These are phyloP conservation scores for Nepenthes alata DNA, from an alignment of 179 eudicot genomes.

Conservation along the genomic window DNA sequence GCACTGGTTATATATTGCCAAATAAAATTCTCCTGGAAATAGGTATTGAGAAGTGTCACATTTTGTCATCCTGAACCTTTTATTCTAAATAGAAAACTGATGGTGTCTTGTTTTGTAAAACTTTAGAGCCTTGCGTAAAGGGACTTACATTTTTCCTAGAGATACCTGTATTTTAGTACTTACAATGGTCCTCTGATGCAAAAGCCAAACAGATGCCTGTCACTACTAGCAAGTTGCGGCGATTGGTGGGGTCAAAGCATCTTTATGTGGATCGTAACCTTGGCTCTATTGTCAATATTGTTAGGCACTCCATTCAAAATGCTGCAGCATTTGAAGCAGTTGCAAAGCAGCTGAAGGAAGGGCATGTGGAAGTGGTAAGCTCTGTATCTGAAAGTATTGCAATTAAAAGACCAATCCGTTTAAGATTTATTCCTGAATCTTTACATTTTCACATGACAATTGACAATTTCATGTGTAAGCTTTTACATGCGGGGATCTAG, in stretches of 20 bases:
- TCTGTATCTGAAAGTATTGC: background rate
- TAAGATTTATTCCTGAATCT: no score
- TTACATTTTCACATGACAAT: no score
- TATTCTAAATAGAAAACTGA: background rate
- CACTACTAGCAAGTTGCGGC: conserved; percentile 50
- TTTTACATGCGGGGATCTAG: no score
- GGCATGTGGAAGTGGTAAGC: conserved; percentile 39
- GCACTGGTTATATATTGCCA: conserved; percentile 94
- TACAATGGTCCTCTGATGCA: conserved; percentile 8
- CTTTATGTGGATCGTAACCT: conserved; percentile 83
- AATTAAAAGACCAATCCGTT: no score
- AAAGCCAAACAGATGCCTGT: conserved; percentile 98
- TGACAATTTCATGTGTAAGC: no score
- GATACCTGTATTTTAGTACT: conserved; percentile 4
- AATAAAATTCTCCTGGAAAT: conserved; percentile 80
- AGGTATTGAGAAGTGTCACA: conserved; percentile 32
- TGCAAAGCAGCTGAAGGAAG: conserved; percentile 51
- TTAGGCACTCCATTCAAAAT: conserved; percentile 64
- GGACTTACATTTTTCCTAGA: background rate
- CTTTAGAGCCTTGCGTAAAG: background rate
- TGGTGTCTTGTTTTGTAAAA: background rate
- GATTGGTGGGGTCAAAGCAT: conserved; percentile 54
- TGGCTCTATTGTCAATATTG: conserved; percentile 59
- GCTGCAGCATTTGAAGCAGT: conserved; percentile 68
- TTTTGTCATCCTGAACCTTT: background rate